A percentile compares a stretch with the other conserved stretches of the same genome.
Evolutionary conservation across 306 rosid species (phyloP).

Genomic region (Trifolium fragiferum): DNA sequence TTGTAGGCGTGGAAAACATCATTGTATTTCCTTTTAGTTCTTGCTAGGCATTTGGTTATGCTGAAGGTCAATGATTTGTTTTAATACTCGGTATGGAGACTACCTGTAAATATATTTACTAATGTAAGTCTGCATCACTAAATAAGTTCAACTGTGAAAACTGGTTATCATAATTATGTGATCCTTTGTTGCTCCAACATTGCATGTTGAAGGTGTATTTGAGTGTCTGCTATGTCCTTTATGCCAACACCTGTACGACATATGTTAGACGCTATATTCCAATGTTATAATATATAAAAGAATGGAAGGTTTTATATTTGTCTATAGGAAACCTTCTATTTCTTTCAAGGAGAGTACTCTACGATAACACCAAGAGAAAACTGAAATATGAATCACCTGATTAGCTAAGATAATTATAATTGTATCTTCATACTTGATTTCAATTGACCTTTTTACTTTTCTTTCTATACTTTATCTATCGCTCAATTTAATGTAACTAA

Average conservation of each 20-base stretch:
- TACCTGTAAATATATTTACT: slow-evolving; percentile 1
- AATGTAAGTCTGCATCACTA: not conserved
- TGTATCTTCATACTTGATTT: too few relatives aligned
- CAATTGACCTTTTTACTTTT: not conserved
- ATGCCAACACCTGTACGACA: not conserved
- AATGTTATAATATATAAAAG: not conserved
- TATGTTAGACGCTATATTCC: not conserved
- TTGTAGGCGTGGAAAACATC: slow-evolving; percentile 7
- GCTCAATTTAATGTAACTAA: not conserved
- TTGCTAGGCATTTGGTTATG: slow-evolving; percentile 14
- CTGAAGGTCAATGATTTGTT: slow-evolving; percentile 30
- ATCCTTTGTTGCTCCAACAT: not conserved
- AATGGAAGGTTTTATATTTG: not conserved
- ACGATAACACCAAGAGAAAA: not conserved
- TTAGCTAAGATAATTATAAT: not conserved
- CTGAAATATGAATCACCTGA: not conserved
- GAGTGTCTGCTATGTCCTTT: not conserved
- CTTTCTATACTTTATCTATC: not conserved
- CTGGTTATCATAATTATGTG: not conserved
- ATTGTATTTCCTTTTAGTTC: slow-evolving; percentile 21
- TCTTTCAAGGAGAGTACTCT: not conserved
- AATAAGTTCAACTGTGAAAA: not conserved
- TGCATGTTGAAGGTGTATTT: not conserved
- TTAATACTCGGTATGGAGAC: not conserved
- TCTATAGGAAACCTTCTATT: not conserved